phyloP scores from a whole-genome alignment of 768 basidiomycete genomes.

The Lactifluus subvellereus region DNA sequence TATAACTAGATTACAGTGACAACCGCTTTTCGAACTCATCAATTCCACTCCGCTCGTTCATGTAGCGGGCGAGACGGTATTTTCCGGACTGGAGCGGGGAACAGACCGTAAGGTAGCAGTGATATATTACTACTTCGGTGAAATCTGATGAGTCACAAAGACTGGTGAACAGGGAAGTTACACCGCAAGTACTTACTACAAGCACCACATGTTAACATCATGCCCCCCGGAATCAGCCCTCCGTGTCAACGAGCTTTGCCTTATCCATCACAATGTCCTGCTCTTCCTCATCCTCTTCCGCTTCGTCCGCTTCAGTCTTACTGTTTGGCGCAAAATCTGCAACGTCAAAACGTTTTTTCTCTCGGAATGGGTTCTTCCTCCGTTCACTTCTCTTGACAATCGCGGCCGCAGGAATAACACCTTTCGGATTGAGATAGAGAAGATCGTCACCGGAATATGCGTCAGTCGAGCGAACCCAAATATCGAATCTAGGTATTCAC shows the following conservation, averaged over 20 bases:
- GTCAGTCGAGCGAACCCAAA: slow-evolving; percentile 77
- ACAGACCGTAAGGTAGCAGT: not conserved
- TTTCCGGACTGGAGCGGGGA: not conserved
- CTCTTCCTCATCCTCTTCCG: slow-evolving; percentile 41
- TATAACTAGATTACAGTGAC: not conserved
- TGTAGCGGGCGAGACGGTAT: not conserved
- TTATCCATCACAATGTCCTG: slow-evolving; percentile 33
- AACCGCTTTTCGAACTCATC: not conserved
- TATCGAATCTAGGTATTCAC: slow-evolving; percentile 56
- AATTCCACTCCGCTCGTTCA: not conserved
- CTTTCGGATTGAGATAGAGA: slow-evolving; percentile 69
- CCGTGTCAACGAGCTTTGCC: slow-evolving; percentile 38
- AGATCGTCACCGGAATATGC: slow-evolving; percentile 72
- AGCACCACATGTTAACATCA: not conserved
- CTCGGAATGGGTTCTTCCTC: slow-evolving; percentile 58
- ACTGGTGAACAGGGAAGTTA: not conserved
- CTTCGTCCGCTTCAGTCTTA: slow-evolving; percentile 29
- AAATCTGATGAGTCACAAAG: not conserved
- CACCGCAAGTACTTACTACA: slow-evolving; percentile 4
- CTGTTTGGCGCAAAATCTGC: slow-evolving; percentile 36
- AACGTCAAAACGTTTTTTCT: slow-evolving; percentile 61
- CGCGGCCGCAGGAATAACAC: slow-evolving; percentile 65
- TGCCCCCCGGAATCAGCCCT: slow-evolving; percentile 32
- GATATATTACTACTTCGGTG: not conserved
- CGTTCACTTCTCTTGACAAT: slow-evolving; percentile 56